Base-by-base conservation (phyloP, 116 monocot genomes). In the Zostera marina region DNA sequence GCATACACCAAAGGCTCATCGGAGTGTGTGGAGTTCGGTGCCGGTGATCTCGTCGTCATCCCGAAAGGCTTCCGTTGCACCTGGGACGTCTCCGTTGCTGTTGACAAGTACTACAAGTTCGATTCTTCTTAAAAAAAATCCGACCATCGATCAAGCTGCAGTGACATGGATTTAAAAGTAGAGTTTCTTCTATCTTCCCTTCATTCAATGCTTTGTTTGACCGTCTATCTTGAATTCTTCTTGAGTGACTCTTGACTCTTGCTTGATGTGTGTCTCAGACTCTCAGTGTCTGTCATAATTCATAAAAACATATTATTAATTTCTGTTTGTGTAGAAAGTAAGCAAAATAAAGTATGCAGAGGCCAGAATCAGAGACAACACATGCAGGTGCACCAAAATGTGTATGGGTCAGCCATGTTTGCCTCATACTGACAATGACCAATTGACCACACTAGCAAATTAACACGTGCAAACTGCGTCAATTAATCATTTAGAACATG, bases 21-120 rank as follows among this genome's bases (percentile, higher is more conserved):
- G 0, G 81, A 87, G 11, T 75, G 22, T 49, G 77, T 93, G 10
- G 93, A 93, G 71, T 87, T 93, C 44, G 88, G 81, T 20, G 93
- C 93, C 24, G 88, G 93, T 32, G 93, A 93, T 32, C 84, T 93
- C n/a, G 93, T 93, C 19, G 65, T 84, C 63, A 71, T 93, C 63
- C 93, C 93, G 55, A 88, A 88, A 66, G 93, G 93, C 0, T 67
- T 93, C 57, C 81, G 88, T 52, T 93, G 93, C 81, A 88, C 88
- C 43, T 93, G 93, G 93, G 88, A 93, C 39, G 93, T 93, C 70
- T 70, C 74, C 14, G 73, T 84, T 1, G 84, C 88, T 24, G 77
- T 93, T 16, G 93, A 93, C 69, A 93, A 93, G 66, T 77, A 93
- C 79, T 93, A 93, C 73, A 81, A 88, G 53, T 93, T 93, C 53